These are phyloP conservation scores for Tricladium varicosporioides DNA, from an alignment of 2,329 filamentous ascomycete genomes.

Conservation along the genomic window DNA sequence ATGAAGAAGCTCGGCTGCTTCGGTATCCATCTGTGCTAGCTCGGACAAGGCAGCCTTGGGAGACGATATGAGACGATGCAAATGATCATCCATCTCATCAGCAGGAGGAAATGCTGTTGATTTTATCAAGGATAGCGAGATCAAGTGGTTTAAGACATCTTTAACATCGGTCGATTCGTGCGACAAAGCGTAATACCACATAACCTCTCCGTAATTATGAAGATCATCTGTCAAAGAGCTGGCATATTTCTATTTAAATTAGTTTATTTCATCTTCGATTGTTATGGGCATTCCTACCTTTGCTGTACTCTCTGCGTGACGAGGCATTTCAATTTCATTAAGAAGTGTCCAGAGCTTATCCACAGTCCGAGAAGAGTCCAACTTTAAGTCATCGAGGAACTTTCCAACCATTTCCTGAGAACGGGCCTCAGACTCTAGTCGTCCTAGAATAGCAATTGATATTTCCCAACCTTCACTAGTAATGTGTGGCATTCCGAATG, in stretches of 20 bases:
- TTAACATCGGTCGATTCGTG: conserved; percentile 77
- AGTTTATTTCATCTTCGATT: conserved; percentile 2
- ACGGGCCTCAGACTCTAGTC: conserved; percentile 70
- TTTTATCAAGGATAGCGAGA: conserved; percentile 82
- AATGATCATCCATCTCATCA: conserved; percentile 68
- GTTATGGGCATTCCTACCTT: conserved; percentile 57
- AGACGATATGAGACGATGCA: conserved; percentile 67
- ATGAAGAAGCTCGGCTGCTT: conserved; percentile 80
- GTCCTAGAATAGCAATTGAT: conserved; percentile 76
- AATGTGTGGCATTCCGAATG: conserved; percentile 29
- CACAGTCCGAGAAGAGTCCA: conserved; percentile 68
- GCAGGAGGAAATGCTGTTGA: conserved; percentile 76
- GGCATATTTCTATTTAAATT: conserved; percentile 71
- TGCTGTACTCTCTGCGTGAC: conserved; percentile 76
- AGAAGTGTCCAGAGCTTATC: conserved; percentile 81
- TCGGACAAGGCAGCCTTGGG: conserved; percentile 70
- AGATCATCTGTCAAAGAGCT: conserved; percentile 71
- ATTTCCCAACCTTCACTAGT: conserved; percentile 81
- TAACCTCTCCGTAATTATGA: conserved; percentile 77
- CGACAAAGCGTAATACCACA: conserved; percentile 88
- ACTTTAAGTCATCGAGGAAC: conserved; percentile 68
- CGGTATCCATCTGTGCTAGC: conserved; percentile 71
- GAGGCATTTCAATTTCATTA: conserved; percentile 72
- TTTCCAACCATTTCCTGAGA: conserved; percentile 73
- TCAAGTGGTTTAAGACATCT: conserved; percentile 81